Conservation (phyloP, 768 basidiomycete genomes). For the Leccinum sublutescens region DNA sequence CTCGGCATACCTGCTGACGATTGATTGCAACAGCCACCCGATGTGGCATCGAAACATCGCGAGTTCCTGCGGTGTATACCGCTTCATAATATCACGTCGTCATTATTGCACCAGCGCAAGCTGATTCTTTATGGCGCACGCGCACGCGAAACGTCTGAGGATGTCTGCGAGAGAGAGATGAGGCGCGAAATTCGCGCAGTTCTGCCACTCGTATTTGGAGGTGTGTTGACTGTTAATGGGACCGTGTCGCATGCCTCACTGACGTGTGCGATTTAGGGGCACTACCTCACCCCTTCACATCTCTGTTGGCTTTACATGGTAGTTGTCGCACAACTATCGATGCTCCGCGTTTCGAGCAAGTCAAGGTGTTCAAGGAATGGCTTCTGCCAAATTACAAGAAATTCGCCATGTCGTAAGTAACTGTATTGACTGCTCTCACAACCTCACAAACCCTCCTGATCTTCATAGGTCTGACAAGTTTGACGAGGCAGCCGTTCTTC, state of each 20-base stretch:
- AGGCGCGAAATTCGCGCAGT: conserved; percentile 64
- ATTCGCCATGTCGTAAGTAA: conserved; percentile 46
- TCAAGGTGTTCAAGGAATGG: conserved; percentile 69
- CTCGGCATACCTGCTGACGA: background rate
- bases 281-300: conserved; percentile 24
- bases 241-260: conserved; percentile 4
- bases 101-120: conserved; percentile 67
- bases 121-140: conserved; percentile 68
- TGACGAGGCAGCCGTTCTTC: conserved; percentile 41
- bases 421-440: background rate
- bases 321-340: conserved; percentile 47
- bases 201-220: conserved; percentile 68
- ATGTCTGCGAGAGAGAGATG: conserved; percentile 65
- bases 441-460: background rate
- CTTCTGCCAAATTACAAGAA: conserved; percentile 67
- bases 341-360: conserved; percentile 73
- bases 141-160: conserved; percentile 69
- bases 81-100: conserved; percentile 54
- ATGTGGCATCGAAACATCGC: conserved; percentile 57
- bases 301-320: conserved; percentile 39
- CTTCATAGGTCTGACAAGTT: conserved; percentile 27
- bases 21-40: conserved; percentile 3
- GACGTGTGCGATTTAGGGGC: conserved; percentile 32
- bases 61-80: conserved; percentile 73
- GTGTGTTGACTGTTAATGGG: conserved; percentile 30